Conservation (phyloP, 192 early-diverging fungal genomes). For the Gamsiella multidivaricata region DNA sequence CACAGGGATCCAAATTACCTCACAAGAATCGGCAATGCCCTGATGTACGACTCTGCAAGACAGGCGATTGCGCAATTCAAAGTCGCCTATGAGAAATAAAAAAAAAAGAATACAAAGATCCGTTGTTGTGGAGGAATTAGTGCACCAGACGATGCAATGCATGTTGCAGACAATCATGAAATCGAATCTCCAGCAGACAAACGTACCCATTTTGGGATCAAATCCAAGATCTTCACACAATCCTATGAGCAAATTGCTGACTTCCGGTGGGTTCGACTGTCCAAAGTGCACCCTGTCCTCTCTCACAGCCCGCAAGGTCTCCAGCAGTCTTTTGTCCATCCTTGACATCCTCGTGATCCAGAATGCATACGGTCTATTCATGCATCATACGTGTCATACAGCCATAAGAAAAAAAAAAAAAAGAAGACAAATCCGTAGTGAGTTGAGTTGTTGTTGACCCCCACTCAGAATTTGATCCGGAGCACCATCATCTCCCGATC, state of each 20-base stretch:
- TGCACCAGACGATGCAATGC: not conserved
- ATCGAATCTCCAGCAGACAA: too few species aligned
- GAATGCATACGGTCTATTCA: constrained; percentile 64
- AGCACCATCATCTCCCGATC: too few species aligned
- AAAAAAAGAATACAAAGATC: not conserved
- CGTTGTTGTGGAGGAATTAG: not conserved
- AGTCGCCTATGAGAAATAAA: constrained; percentile 23
- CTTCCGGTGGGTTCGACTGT: constrained; percentile 43
- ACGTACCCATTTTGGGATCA: constrained; percentile 46
- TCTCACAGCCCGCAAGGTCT: constrained; percentile 57
- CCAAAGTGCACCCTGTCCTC: constrained; percentile 53
- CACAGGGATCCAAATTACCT: too few species aligned
- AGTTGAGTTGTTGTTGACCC: too few species aligned
- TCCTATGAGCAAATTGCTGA: constrained; percentile 44
- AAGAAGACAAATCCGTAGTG: not conserved
- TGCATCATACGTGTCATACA: too few species aligned
- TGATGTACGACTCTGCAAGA: constrained; percentile 65
- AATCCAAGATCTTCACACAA: constrained; percentile 50
- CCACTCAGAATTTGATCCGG: too few species aligned
- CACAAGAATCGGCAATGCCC: constrained; percentile 59
- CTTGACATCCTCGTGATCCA: constrained; percentile 70
- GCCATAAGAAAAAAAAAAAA: constrained; percentile 4
- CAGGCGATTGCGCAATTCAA: constrained; percentile 53
- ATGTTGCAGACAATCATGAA: too few species aligned
- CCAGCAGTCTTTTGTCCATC: constrained; percentile 66